Base-by-base conservation (phyloP, 179 eudicot genomes). In the Spergularia azorica region DNA sequence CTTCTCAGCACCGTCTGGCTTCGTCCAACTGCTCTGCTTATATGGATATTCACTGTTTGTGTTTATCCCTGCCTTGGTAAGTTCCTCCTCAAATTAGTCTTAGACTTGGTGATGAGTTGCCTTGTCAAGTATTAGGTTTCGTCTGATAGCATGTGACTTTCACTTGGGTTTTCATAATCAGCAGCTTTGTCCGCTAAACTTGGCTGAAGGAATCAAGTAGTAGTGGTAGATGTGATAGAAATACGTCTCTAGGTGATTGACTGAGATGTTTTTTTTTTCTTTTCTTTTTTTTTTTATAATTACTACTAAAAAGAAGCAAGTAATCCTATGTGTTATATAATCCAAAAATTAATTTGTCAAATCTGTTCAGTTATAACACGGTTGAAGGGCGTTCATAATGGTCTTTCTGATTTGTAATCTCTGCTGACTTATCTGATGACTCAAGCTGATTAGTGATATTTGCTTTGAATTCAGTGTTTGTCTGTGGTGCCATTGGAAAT, bases 11-110 rank as follows among this genome's bases (percentile, higher is more conserved):
- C 97, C 99, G 75, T 89, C 99, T 71, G 95, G 97, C 77, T 85
- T 95, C 12, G 95, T 88, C 63, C 99, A 93, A 84, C 89, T 95
- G 63, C 88, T 95, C 76, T 95, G 97, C 83, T 88, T 95, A 54
- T 95, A 95, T 64, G 99, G 97, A 43, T 95, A 95, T 80, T 95
- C 99, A 67, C 81, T 93, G 78, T 93, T 93, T 71, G 80, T 95
- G 84, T 95, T 93, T 85, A 92, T 95, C 77, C 97, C 99, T 63
- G 97, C 97, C 54, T 58, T 93, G 97, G 99, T 95, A 84, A 93
- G 87, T 48, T 86, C 41, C 5, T 66, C 57, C 64, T 67, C 18
- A n/a, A 18, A 66, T 61, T 18, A 43, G 18, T 15, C 55, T 61
- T 9, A 70, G 46, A 54, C 73, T 9, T 50, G 17, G 26, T 20